These are phyloP conservation scores for Aurantiochytrium sp. DNA, from an alignment of 108 stramenopile species.

Conservation along the genomic window DNA sequence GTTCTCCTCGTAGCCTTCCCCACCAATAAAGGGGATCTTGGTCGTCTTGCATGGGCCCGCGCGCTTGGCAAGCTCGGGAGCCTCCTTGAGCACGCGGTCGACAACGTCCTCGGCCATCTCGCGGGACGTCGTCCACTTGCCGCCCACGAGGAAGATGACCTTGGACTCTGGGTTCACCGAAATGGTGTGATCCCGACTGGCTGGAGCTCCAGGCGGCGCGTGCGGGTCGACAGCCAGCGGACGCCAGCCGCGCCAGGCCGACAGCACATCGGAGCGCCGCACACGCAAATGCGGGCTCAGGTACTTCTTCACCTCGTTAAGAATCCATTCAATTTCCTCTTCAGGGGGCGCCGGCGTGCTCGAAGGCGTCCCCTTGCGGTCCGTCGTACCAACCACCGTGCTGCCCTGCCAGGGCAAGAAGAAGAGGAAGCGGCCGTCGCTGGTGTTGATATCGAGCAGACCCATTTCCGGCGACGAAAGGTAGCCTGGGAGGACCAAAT, in stretches of 20 bases:
- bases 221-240: conserved; percentile 78
- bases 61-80: background rate
- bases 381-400: conserved; percentile 90
- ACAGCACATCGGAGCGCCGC: conserved; percentile 63
- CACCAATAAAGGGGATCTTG: conserved; percentile 67
- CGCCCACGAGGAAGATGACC: conserved; percentile 81
- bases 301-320: conserved; percentile 84
- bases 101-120: conserved; percentile 90
- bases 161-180: conserved; percentile 60
- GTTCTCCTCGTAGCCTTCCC: conserved; percentile 37
- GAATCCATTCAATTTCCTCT: conserved; percentile 87
- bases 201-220: conserved; percentile 67
- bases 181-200: conserved; percentile 73
- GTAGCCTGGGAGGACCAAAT: conserved; percentile 89
- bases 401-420: conserved; percentile 93
- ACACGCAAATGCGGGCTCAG: background rate
- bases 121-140: conserved; percentile 98
- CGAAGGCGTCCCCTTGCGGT: conserved; percentile 61
- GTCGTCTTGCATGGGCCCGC: conserved; percentile 55
- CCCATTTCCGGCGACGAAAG: conserved; percentile 79
- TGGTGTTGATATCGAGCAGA: conserved; percentile 85
- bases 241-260: conserved; percentile 78
- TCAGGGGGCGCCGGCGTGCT: conserved; percentile 77
- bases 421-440: conserved; percentile 93
- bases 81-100: conserved; percentile 37